Base-by-base conservation (phyloP, 768 basidiomycete species). In the Clathrus columnatus region DNA sequence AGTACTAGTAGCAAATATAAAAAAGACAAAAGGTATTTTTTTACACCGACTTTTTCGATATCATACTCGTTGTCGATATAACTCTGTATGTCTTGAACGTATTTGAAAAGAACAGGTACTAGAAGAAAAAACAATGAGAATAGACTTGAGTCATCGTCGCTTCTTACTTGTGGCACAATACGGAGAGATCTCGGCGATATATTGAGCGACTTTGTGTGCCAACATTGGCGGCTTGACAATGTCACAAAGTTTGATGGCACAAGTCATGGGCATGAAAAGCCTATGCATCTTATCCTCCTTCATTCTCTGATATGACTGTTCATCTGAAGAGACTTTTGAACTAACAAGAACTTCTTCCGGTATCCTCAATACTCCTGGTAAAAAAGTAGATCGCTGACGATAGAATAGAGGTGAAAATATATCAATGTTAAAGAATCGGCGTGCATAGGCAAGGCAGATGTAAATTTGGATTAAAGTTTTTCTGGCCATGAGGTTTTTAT, bases 101-200 rank as follows among this genome's bases (percentile, higher is more conserved):
- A 53, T 44, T 53, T 53, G 21, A 53, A 27, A 18, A 53, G 42
- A 17, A 53, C 36, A 26, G 51, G 41, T 7, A 28, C 51, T 53
- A 18, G n/a, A n/a, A 14, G 16, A 6, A 23, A 18, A 43, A 17
- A 27, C 44, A 18, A 52, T 20, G 6, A 6, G 30, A 21, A n/a
- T n/a, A n/a, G n/a, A n/a, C n/a, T n/a, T n/a, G n/a, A 36, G 14
- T 18, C 23, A 16, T 18, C 42, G 18, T 43, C 20, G 32, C 7
- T 4, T 27, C 51, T 28, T 16, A 53, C 51, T 21, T 20, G 51
- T 53, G 42, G 51, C 27, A 24, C 44, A 53, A 27, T 20, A 27
- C 2, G 51, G 51, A 53, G 29, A 27, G 27, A 26, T 53, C 10
- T 53, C 51, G 4, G 51, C 51, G 6, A 43, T 23, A 43, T 42